These are phyloP conservation scores for Melampsora abietis-canadensis DNA, from an alignment of 1,284 basidiomycete species.

Conservation along the genomic window DNA sequence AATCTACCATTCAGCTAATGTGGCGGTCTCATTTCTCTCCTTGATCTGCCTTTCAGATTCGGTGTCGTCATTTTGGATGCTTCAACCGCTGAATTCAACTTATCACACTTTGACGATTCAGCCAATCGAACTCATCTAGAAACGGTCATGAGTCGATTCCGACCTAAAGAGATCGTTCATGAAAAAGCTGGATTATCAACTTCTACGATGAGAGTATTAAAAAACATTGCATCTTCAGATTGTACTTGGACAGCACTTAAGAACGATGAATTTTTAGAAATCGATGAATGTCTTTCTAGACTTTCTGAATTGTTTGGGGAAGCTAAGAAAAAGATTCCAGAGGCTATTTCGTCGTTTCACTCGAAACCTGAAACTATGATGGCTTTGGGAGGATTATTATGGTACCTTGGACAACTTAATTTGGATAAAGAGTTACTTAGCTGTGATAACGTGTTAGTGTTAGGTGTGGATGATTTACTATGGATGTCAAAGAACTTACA, in stretches of 20 bases:
- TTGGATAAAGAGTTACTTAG: conserved; percentile 82
- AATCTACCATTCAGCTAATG: neutral
- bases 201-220: conserved; percentile 48
- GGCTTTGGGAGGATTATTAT: conserved; percentile 82
- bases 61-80: conserved; percentile 94
- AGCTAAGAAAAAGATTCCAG: conserved; percentile 61
- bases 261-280: conserved; percentile 74
- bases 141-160: conserved; percentile 85
- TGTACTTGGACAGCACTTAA: conserved; percentile 81
- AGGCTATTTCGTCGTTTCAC: conserved; percentile 69
- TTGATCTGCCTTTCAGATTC: conserved; percentile 58
- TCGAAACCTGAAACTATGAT: conserved; percentile 68
- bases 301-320: conserved; percentile 63
- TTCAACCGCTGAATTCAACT: conserved; percentile 89
- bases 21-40: neutral
- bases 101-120: conserved; percentile 88
- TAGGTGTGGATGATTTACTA: neutral
- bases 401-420: conserved; percentile 84
- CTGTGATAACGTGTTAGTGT: conserved; percentile 20
- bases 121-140: conserved; percentile 86
- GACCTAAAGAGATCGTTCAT: conserved; percentile 88
- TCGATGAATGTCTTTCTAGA: conserved; percentile 68
- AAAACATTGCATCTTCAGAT: conserved; percentile 47
- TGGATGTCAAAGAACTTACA: conserved; percentile 78
- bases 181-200: conserved; percentile 66